Evolutionary conservation across 2,329 filamentous ascomycete species (phyloP), one percentile per base, ranked within the genome.

Genomic region (Colletotrichum sp.): DNA sequence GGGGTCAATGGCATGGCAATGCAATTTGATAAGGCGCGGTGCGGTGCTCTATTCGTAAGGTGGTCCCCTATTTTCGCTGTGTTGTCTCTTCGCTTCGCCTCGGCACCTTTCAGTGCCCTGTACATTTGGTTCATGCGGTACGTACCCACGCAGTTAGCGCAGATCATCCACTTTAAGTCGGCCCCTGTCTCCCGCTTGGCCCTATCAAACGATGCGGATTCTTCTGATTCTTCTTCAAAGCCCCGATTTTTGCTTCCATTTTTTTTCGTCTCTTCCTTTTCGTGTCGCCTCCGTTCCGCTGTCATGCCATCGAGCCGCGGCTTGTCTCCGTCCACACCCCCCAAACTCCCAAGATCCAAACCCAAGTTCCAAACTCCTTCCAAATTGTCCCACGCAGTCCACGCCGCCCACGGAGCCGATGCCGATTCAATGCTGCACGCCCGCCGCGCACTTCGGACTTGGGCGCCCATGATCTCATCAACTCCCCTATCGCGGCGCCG

Each of bases 381-480:
- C 43, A 48, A 48, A 48, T 48, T 48, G 18, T n/a, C 8, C 43
- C 43, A 52, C 43, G 43, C 43, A 52, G 43, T 13, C 43, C 43
- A 52, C 43, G 43, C 43, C 43, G 43, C n/a, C 56, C 36, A 39
- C 70, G 66, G 70, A 71, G 60, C 69, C 69, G 65, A 67, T 36
- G 43, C 43, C 43, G 66, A 58, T 56, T 68, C 55, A 62, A 60
- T 69, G 66, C 66, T 39, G 8, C 13, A 34, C 6, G 67, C 43
- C 34, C 56, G 28, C 36, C n/a, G n/a, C 43, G 43, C 43, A 52
- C 34, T 56, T 67, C 73, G 55, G 73, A 75, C 69, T 72, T 75
- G 73, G 56, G 61, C 71, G 52, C 67, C 30, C 67, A 75, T 72
- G 62, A 75, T 72, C 69, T 72, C 73, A 75, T 75, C 43, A 52